Conservation (phyloP, 805 yeast genomes). For the Suhomyces prunicola region DNA sequence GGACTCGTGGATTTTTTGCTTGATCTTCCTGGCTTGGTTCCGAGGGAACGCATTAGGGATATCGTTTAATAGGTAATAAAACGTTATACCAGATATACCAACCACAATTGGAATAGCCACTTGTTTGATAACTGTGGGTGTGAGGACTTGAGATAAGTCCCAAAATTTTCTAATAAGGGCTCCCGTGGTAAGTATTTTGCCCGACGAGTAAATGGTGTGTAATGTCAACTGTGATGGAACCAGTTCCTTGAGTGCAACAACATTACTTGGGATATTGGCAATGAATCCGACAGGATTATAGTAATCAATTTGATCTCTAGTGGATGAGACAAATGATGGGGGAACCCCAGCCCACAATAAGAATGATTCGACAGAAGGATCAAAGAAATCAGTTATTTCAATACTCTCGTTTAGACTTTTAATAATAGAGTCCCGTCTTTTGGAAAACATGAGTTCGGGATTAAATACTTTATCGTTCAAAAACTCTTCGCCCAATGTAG, state of each 20-base stretch:
- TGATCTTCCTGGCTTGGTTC: constrained; percentile 72
- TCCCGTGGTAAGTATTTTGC: constrained; percentile 40
- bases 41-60: constrained; percentile 87
- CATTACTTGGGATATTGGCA: constrained; percentile 27
- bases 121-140: constrained; percentile 38
- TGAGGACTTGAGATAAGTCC: constrained; percentile 34
- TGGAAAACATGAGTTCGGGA: constrained; percentile 78
- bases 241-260: constrained; percentile 27
- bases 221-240: constrained; percentile 38
- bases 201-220: constrained; percentile 39
- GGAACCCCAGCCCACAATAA: constrained; percentile 44
- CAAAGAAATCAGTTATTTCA: constrained; percentile 71
- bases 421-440: constrained; percentile 59
- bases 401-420: constrained; percentile 59
- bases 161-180: constrained; percentile 38
- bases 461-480: constrained; percentile 61
- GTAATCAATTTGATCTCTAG: constrained; percentile 27
- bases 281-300: constrained; percentile 33
- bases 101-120: constrained; percentile 54
- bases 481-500: constrained; percentile 60
- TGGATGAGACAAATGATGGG: constrained; percentile 21
- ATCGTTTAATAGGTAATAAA: constrained; percentile 68
- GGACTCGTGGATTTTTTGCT: constrained; percentile 53
- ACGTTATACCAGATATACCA: constrained; percentile 49
- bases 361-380: constrained; percentile 66